These are phyloP conservation scores for Cercospora brassicicola DNA, from an alignment of 2,329 filamentous ascomycete genomes.

Conservation along the genomic window DNA sequence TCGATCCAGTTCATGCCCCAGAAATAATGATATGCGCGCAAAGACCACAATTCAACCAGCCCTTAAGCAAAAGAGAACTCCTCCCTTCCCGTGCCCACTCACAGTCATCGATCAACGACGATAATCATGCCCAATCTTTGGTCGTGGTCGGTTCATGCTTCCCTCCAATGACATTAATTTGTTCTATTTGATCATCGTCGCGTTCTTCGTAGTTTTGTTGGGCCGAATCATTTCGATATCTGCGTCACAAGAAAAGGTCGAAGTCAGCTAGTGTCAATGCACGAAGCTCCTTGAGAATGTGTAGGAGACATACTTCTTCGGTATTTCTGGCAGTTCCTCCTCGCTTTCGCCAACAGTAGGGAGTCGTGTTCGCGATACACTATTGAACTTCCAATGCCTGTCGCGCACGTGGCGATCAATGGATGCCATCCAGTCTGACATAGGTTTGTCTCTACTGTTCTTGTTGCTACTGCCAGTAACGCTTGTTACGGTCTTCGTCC, in stretches of 20 bases:
- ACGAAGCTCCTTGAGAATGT: neutral
- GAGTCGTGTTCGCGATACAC: neutral
- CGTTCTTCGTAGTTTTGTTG: neutral
- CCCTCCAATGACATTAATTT: neutral
- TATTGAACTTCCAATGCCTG: constrained; percentile 5
- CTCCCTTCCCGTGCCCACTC: neutral
- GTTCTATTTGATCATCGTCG: neutral
- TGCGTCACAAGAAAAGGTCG: neutral
- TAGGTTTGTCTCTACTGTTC: neutral
- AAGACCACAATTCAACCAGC: neutral
- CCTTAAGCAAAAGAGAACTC: neutral
- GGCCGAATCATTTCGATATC: neutral
- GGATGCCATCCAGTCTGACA: constrained; percentile 9
- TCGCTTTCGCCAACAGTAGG: neutral
- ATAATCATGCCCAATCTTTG: neutral
- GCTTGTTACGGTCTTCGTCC: neutral
- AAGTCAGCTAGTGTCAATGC: neutral
- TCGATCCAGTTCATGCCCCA: neutral
- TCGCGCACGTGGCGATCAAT: neutral
- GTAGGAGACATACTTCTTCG: neutral
- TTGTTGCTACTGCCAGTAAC: neutral
- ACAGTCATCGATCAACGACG: neutral
- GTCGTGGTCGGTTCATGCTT: neutral
- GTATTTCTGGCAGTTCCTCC: neutral
- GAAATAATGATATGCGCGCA: neutral